These are phyloP conservation scores for Thalassiosira sp. DNA, from an alignment of 352 stramenopile species.

Conservation along the genomic window DNA sequence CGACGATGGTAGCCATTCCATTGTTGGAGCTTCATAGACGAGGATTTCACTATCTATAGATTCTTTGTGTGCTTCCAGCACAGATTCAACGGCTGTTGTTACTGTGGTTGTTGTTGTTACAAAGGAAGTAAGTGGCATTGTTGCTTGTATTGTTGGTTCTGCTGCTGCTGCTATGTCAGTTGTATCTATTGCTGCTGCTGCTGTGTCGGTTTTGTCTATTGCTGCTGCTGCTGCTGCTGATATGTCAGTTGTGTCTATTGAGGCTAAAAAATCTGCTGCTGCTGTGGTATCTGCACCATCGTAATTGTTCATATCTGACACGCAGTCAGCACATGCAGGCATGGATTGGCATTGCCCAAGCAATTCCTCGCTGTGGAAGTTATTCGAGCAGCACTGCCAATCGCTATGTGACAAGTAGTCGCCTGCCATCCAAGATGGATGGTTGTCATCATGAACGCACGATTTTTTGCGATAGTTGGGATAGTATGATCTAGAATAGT, in stretches of 20 bases:
- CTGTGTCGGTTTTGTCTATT: background rate
- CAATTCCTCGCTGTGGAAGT: background rate
- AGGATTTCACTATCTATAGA: slow-evolving; percentile 45
- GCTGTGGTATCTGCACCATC: too few species aligned
- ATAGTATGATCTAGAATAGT: slow-evolving; percentile 7
- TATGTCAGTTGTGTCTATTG: too few species aligned
- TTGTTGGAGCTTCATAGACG: slow-evolving; percentile 38
- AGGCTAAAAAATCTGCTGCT: too few species aligned
- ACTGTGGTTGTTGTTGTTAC: background rate
- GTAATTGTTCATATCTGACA: too few species aligned
- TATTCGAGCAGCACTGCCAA: background rate
- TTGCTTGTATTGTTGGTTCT: background rate
- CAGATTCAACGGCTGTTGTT: slow-evolving; percentile 10
- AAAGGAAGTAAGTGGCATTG: background rate
- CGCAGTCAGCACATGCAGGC: too few species aligned
- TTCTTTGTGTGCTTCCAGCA: slow-evolving; percentile 18
- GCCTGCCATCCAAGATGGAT: slow-evolving; percentile 16
- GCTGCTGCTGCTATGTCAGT: background rate
- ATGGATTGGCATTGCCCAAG: background rate
- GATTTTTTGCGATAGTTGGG: slow-evolving; percentile 3
- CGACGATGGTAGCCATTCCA: slow-evolving; percentile 39
- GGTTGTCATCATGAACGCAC: slow-evolving; percentile 14
- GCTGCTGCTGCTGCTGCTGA: too few species aligned
- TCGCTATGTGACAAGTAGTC: too few species aligned
- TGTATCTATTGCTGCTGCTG: background rate